Evolutionary conservation across 2,329 filamentous ascomycete genomes (phyloP).

Genomic region (Aspergillus sp.): DNA sequence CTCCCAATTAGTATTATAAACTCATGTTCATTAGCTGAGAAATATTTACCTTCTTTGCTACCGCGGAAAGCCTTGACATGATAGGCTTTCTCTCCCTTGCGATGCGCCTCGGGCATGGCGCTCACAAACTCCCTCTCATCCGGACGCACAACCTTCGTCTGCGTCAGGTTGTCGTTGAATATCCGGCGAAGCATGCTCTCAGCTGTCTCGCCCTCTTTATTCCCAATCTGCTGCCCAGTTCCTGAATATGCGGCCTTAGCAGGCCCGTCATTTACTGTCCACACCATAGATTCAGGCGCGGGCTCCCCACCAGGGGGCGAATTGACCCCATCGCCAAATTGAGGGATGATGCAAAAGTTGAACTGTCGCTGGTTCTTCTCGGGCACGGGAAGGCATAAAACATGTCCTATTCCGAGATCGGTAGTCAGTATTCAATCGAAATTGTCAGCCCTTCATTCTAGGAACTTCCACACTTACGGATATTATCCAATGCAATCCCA

Average conservation of each 20-base stretch:
- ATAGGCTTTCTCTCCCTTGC: slow-evolving; percentile 59
- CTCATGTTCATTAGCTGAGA: not conserved
- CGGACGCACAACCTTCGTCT: slow-evolving; percentile 48
- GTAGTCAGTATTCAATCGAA: too few species aligned
- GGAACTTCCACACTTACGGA: slow-evolving; percentile 34
- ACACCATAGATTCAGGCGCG: slow-evolving; percentile 53
- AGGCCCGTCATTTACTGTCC: slow-evolving; percentile 53
- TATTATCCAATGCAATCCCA: slow-evolving; percentile 44
- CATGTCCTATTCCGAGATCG: slow-evolving; percentile 40
- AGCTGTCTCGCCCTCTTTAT: slow-evolving; percentile 42
- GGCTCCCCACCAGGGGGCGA: slow-evolving; percentile 37
- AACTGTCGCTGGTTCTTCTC: slow-evolving; percentile 61
- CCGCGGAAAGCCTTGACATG: slow-evolving; percentile 61
- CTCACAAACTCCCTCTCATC: slow-evolving; percentile 56
- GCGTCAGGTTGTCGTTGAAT: slow-evolving; percentile 46
- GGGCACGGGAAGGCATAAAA: slow-evolving; percentile 58
- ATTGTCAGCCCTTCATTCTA: too few species aligned
- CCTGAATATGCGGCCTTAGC: slow-evolving; percentile 42
- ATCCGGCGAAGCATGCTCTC: slow-evolving; percentile 39
- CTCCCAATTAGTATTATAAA: slow-evolving; percentile 3
- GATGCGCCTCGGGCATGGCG: slow-evolving; percentile 55
- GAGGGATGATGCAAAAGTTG: slow-evolving; percentile 58
- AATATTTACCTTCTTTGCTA: slow-evolving; percentile 57
- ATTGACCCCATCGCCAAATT: slow-evolving; percentile 46
- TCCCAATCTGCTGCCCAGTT: slow-evolving; percentile 39